These are phyloP conservation scores for Limnanthes douglasii DNA, from an alignment of 345 rosid genomes.

Conservation along the genomic window DNA sequence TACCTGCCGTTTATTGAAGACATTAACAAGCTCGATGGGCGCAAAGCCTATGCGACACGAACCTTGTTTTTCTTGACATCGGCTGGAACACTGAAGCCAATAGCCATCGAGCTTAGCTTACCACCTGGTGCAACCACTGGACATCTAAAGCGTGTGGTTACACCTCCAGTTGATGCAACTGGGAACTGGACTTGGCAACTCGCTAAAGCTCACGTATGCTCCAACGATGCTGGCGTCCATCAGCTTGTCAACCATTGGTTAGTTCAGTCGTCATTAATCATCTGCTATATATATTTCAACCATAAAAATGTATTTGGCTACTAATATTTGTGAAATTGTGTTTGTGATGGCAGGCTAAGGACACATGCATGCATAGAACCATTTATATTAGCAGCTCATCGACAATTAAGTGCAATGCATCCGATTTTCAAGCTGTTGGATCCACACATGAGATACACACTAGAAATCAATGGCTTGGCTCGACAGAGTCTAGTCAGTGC, in stretches of 20 bases:
- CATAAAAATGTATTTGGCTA: no score
- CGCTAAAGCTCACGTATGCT: slow-evolving; percentile 90
- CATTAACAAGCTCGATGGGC: slow-evolving; percentile 72
- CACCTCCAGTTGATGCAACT: slow-evolving; percentile 78
- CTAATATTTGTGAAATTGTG: neutral
- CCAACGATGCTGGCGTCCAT: slow-evolving; percentile 92
- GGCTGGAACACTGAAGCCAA: slow-evolving; percentile 69
- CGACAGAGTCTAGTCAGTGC: slow-evolving; percentile 61
- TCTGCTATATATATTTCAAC: no score
- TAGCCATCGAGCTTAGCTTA: slow-evolving; percentile 87
- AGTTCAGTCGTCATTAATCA: no score
- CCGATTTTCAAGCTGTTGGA: slow-evolving; percentile 84
- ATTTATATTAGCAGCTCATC: slow-evolving; percentile 84
- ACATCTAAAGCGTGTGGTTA: slow-evolving; percentile 56
- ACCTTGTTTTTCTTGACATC: slow-evolving; percentile 63
- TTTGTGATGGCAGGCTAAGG: slow-evolving; percentile 28
- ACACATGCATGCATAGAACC: slow-evolving; percentile 90
- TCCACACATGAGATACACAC: slow-evolving; percentile 90
- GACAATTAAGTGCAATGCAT: slow-evolving; percentile 92
- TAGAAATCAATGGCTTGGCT: slow-evolving; percentile 82
- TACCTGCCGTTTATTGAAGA: slow-evolving; percentile 77
- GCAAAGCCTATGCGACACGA: slow-evolving; percentile 84
- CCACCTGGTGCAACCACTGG: slow-evolving; percentile 25
- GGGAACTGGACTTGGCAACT: slow-evolving; percentile 84
- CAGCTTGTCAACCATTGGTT: slow-evolving; percentile 86